A percentile compares a stretch with the other conserved stretches of the same genome.
These are phyloP conservation scores for Filobasidium wieringae DNA, from an alignment of 768 basidiomycete genomes.

Conservation along the genomic window DNA sequence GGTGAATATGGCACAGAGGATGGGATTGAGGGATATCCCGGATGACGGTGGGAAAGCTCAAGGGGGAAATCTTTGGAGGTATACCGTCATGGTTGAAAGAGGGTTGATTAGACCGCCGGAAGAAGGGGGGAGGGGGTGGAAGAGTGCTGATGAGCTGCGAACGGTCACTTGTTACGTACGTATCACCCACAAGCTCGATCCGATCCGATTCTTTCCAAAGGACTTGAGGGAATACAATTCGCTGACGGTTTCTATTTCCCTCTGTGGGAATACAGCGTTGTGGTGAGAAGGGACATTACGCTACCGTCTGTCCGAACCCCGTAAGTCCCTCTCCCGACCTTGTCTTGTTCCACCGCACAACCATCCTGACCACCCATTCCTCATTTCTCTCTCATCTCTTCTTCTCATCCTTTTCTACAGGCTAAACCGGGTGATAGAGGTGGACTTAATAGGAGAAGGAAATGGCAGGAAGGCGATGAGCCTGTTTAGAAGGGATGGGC, in stretches of 20 bases:
- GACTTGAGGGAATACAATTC: too few relatives aligned
- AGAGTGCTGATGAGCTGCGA: conserved; percentile 29
- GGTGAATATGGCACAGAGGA: neutral
- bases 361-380: neutral
- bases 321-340: neutral
- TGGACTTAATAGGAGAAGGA: conserved; percentile 43
- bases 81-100: conserved; percentile 18
- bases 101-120: conserved; percentile 1
- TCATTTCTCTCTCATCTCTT: neutral
- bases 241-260: too few relatives aligned
- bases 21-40: neutral
- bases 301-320: conserved; percentile 79
- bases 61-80: conserved; percentile 48
- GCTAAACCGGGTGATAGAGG: conserved; percentile 86
- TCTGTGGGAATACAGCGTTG: neutral
- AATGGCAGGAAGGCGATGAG: conserved; percentile 10
- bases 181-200: too few relatives aligned
- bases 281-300: conserved; percentile 64
- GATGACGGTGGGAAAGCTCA: conserved; percentile 7
- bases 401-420: conserved; percentile 24
- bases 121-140: conserved; percentile 22
- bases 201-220: too few relatives aligned
- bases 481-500: neutral
- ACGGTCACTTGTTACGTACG: conserved; percentile 38
- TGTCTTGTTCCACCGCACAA: neutral